Evolutionary conservation across 805 yeast genomes (phyloP), one percentile per base, ranked within the genome.

Genomic region (Lipomyces sp.): DNA sequence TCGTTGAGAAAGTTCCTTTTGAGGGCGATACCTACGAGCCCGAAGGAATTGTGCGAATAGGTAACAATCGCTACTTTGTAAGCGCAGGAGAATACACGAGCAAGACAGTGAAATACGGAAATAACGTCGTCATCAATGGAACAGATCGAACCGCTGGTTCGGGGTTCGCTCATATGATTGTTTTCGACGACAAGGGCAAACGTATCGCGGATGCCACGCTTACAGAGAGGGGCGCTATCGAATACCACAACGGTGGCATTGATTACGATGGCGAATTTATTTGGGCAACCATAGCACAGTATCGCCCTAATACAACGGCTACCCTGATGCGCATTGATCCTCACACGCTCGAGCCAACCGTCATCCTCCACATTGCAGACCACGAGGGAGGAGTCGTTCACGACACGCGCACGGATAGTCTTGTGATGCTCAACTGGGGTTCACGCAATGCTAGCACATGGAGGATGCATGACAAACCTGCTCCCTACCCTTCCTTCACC

Each of bases 11-110:
- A 32, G 62, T 62, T 50, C 65, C 15, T 37, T 10, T 62, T 15
- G 60, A 62, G 35, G 68, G 68, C 53, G 65, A 62, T 51, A 62
- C 67, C 15, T 50, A n/a, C 30, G 61, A 62, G 24, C 65, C 65
- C 5, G 67, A 62, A 50, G 65, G 65, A 37, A 62, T 62, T 4
- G 65, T 62, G 18, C 53, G 39, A 30, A 45, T 62, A 24, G 65
- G 65, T 10, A 34, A 33, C 10, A 66, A 62, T 29, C 51, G 65
- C 13, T 62, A 59, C 53, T 48, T 62, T 32, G 34, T 62, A 13
- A 42, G 57, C 15, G 67, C 54, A 11, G 67, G 57, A 13, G 65
- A 62, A 39, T 60, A 60, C 29, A 33, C 37, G 5, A 45, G 10
- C 32, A 24, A 35, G n/a, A 62, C 65, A 6, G 65, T 39, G 18